phyloP scores from a whole-genome alignment of 768 basidiomycete genomes.

The Panaeolus papilionaceus region DNA sequence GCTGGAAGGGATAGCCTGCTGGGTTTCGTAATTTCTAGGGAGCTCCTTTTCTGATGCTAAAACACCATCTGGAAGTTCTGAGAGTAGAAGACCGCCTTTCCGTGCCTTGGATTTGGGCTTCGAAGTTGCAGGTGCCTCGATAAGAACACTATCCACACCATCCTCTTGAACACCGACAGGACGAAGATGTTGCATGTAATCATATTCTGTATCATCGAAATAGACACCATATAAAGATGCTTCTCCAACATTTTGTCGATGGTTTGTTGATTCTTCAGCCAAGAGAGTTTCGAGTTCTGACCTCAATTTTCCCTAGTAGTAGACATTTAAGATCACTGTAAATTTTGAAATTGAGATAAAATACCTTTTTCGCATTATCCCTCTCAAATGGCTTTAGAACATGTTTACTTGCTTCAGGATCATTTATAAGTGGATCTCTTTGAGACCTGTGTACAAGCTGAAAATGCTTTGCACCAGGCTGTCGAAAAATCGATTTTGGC shows the following conservation, averaged over 20 bases:
- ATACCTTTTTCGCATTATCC: slow-evolving; percentile 73
- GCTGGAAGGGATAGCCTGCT: slow-evolving; percentile 80
- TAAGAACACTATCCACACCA: slow-evolving; percentile 79
- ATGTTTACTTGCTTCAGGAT: slow-evolving; percentile 85
- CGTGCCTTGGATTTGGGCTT: slow-evolving; percentile 39
- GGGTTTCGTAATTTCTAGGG: slow-evolving; percentile 75
- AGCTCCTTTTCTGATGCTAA: slow-evolving; percentile 79
- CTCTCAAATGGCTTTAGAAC: slow-evolving; percentile 88
- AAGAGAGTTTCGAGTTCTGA: slow-evolving; percentile 76
- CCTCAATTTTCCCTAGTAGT: slow-evolving; percentile 76
- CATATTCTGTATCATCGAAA: slow-evolving; percentile 95
- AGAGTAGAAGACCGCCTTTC: slow-evolving; percentile 45
- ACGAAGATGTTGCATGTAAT: slow-evolving; percentile 98
- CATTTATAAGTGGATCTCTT: slow-evolving; percentile 93
- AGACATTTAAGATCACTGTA: slow-evolving; percentile 24
- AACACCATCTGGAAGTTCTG: slow-evolving; percentile 70
- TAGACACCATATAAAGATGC: slow-evolving; percentile 90
- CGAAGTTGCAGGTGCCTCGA: slow-evolving; percentile 70
- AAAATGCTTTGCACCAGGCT: slow-evolving; percentile 90
- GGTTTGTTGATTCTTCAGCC: slow-evolving; percentile 52
- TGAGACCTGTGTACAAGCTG: slow-evolving; percentile 98
- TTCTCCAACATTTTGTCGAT: slow-evolving; percentile 75
- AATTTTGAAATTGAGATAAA: slow-evolving; percentile 20
- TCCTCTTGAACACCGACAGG: slow-evolving; percentile 77
- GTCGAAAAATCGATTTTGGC: slow-evolving; percentile 86